These are phyloP conservation scores for Silybum marianum DNA, from an alignment of 129 eudicot species.

Conservation along the genomic window DNA sequence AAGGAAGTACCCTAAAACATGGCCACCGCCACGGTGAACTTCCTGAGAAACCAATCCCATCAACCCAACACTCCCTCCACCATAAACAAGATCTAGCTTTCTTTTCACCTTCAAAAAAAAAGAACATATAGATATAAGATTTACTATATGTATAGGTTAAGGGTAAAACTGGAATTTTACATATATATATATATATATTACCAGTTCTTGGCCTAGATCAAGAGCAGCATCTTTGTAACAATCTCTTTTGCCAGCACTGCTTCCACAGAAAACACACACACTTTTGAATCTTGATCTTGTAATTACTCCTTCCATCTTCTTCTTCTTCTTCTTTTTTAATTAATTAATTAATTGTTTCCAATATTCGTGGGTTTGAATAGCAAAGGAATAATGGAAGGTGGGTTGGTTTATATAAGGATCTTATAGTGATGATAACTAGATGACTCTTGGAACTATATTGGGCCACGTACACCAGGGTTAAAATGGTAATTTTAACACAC, in stretches of 20 bases:
- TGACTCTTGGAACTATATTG: slow-evolving; percentile 31
- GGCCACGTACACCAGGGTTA: slow-evolving; percentile 35
- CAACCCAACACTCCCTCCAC: slow-evolving; percentile 71
- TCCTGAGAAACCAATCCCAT: slow-evolving; percentile 68
- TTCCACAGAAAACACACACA: slow-evolving; percentile 73
- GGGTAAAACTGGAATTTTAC: background rate
- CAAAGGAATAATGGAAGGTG: slow-evolving; percentile 25
- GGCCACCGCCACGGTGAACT: slow-evolving; percentile 67
- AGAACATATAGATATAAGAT: background rate
- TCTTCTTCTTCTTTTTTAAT: slow-evolving; percentile 8
- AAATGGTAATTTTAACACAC: background rate
- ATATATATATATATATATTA: background rate
- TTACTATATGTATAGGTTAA: background rate
- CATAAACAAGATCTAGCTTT: slow-evolving; percentile 63
- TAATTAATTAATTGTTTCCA: slow-evolving; percentile 8
- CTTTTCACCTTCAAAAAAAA: slow-evolving; percentile 52
- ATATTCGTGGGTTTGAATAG: slow-evolving; percentile 14
- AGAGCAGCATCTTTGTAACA: slow-evolving; percentile 72
- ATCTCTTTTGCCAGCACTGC: slow-evolving; percentile 64
- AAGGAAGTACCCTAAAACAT: slow-evolving; percentile 65
- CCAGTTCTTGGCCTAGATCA: slow-evolving; percentile 67
- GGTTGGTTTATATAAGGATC: slow-evolving; percentile 37
- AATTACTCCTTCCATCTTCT: slow-evolving; percentile 31
- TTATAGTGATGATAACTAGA: slow-evolving; percentile 19
- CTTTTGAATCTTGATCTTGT: slow-evolving; percentile 58